A percentile compares a stretch with the other conserved stretches of the same genome.
These are phyloP conservation scores for Albizia julibrissin DNA, from an alignment of 306 rosid genomes.

Conservation along the genomic window DNA sequence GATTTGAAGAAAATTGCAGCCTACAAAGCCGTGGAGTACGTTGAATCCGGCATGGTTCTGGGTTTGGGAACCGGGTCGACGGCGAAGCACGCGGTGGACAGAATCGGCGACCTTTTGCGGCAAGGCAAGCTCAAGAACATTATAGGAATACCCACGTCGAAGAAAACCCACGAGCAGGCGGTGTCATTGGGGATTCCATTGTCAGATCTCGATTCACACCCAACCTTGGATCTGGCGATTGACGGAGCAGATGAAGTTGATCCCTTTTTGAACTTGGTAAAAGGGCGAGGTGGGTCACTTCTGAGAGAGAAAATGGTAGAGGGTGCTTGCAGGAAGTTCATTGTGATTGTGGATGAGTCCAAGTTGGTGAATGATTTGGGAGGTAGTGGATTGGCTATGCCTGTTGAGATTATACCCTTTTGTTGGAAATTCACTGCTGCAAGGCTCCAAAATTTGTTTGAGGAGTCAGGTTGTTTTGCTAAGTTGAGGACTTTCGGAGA, in stretches of 20 bases:
- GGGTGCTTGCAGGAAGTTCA: constrained; percentile 52
- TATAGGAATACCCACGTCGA: constrained; percentile 66
- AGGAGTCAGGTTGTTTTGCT: constrained; percentile 51
- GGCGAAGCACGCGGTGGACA: constrained; percentile 61
- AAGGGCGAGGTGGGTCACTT: constrained; percentile 71
- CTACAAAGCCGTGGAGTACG: constrained; percentile 62
- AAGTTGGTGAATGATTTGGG: constrained; percentile 56
- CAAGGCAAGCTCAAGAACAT: constrained; percentile 54
- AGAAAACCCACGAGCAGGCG: constrained; percentile 60
- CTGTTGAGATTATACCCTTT: constrained; percentile 61
- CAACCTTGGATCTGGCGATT: constrained; percentile 53
- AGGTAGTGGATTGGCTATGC: constrained; percentile 59
- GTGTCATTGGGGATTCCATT: constrained; percentile 56
- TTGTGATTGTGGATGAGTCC: constrained; percentile 62
- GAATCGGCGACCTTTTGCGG: constrained; percentile 60
- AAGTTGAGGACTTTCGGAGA: constrained; percentile 45
- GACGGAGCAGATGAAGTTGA: constrained; percentile 74
- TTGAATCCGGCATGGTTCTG: constrained; percentile 69
- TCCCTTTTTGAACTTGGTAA: constrained; percentile 54
- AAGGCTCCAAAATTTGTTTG: constrained; percentile 49
- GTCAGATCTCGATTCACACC: constrained; percentile 58
- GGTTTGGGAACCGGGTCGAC: constrained; percentile 71
- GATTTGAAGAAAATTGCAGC: constrained; percentile 70
- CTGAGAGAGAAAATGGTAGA: constrained; percentile 67
- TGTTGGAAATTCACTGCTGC: constrained; percentile 66